Evolutionary conservation across 1,139 yeast genomes (phyloP).

Genomic region (Nakaseomyces delphensis): DNA sequence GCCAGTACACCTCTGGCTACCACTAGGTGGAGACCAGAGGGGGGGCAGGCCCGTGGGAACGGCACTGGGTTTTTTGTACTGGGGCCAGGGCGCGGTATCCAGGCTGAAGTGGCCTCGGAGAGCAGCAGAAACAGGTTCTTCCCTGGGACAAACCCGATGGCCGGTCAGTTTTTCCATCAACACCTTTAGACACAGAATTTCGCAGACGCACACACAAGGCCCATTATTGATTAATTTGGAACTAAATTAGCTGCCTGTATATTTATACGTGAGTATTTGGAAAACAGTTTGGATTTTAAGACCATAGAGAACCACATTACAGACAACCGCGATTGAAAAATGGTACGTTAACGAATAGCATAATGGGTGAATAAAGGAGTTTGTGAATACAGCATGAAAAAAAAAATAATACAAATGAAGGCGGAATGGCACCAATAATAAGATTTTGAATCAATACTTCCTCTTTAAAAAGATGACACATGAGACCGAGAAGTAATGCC

Average conservation of each 20-base stretch:
- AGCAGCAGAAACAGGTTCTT: too few species aligned
- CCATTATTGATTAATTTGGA: neutral
- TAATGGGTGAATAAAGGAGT: neutral
- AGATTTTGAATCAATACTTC: too few species aligned
- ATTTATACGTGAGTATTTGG: constrained; percentile 2
- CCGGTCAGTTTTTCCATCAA: constrained; percentile 3
- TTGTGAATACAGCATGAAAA: neutral
- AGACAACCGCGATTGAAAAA: constrained; percentile 8
- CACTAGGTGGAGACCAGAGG: too few species aligned
- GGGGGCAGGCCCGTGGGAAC: neutral
- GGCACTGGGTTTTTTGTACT: neutral
- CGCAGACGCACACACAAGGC: neutral
- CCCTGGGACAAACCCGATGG: constrained; percentile 1
- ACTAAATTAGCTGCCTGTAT: neutral
- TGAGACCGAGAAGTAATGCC: too few species aligned
- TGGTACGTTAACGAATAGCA: constrained; percentile 6
- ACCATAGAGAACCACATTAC: constrained; percentile 6
- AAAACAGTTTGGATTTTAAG: neutral
- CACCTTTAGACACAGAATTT: neutral
- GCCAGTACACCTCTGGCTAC: too few species aligned
- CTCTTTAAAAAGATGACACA: too few species aligned
- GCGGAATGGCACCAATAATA: neutral
- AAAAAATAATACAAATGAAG: neutral
- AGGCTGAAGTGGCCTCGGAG: too few species aligned
- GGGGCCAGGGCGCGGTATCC: too few species aligned